phyloP scores from a whole-genome alignment of 106 monocot genomes.

The Allium cepa region DNA sequence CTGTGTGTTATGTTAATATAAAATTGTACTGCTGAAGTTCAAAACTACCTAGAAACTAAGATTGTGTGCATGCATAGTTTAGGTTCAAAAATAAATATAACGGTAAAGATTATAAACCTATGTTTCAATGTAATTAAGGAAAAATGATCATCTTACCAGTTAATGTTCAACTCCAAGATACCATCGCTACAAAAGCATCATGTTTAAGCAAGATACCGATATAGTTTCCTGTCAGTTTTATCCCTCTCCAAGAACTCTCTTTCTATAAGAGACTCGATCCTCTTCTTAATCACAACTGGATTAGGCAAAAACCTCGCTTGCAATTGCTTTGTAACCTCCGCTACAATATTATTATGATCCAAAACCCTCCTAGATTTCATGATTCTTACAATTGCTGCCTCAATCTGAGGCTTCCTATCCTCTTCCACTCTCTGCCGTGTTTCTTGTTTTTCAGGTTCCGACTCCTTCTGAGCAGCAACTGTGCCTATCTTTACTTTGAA shows the following conservation, averaged over 20 bases:
- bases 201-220: constrained; percentile 42
- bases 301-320: constrained; percentile 69
- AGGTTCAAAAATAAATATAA: no score
- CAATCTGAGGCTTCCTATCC: constrained; percentile 75
- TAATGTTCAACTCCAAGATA: background rate
- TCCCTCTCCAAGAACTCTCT: constrained; percentile 80
- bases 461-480: constrained; percentile 68
- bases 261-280: constrained; percentile 81
- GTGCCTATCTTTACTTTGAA: constrained; percentile 84
- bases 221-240: constrained; percentile 59
- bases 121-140: no score
- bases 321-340: constrained; percentile 74
- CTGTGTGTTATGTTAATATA: no score
- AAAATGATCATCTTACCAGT: constrained; percentile 4
- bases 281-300: constrained; percentile 73
- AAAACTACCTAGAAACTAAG: no score
- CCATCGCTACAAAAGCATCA: background rate
- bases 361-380: constrained; percentile 71
- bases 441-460: constrained; percentile 80
- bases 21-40: no score
- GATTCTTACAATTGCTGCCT: constrained; percentile 74
- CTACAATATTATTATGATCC: constrained; percentile 71
- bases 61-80: no score
- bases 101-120: no score
- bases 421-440: constrained; percentile 71